These are phyloP conservation scores for Nannochloris sp. DNA, from an alignment of 139 green algal genomes.

Conservation along the genomic window DNA sequence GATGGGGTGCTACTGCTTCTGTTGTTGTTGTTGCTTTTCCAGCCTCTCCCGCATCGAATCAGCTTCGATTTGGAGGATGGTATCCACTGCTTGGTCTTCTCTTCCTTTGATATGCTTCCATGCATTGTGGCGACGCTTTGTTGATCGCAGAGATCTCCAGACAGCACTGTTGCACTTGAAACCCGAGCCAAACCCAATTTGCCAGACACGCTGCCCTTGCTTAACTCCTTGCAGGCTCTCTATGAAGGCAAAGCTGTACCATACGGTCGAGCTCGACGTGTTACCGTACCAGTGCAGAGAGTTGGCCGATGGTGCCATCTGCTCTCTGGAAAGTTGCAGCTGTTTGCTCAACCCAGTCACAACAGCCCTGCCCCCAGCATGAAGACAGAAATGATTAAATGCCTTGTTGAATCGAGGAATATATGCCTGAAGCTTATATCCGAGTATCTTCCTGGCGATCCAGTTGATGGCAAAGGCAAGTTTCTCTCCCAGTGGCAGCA, in stretches of 20 bases:
- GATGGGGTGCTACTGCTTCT: neutral
- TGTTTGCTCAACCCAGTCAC: slow-evolving; percentile 70
- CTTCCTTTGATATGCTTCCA: slow-evolving; percentile 23
- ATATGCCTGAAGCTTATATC: slow-evolving; percentile 44
- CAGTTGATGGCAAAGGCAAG: slow-evolving; percentile 43
- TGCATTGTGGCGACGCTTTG: slow-evolving; percentile 26
- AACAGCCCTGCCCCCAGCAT: slow-evolving; percentile 62
- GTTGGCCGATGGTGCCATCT: slow-evolving; percentile 43
- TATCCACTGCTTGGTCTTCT: slow-evolving; percentile 24
- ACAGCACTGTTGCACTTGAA: slow-evolving; percentile 96
- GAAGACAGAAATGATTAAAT: slow-evolving; percentile 80
- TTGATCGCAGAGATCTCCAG: slow-evolving; percentile 60
- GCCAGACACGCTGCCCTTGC: slow-evolving; percentile 71
- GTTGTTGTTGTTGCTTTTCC: slow-evolving; percentile 13
- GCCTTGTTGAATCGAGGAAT: slow-evolving; percentile 70
- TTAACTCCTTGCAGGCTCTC: slow-evolving; percentile 54
- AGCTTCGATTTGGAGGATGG: slow-evolving; percentile 10
- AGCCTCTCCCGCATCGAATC: slow-evolving; percentile 12
- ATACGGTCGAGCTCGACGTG: slow-evolving; percentile 71
- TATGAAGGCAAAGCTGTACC: slow-evolving; percentile 73
- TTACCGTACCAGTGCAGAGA: slow-evolving; percentile 72
- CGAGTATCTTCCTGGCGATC: slow-evolving; percentile 22
- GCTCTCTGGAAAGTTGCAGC: slow-evolving; percentile 38
- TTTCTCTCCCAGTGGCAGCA: slow-evolving; percentile 52
- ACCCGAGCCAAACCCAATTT: slow-evolving; percentile 87